These are phyloP conservation scores for Phytophthora sp. DNA, from an alignment of 352 stramenopile species.

Conservation along the genomic window DNA sequence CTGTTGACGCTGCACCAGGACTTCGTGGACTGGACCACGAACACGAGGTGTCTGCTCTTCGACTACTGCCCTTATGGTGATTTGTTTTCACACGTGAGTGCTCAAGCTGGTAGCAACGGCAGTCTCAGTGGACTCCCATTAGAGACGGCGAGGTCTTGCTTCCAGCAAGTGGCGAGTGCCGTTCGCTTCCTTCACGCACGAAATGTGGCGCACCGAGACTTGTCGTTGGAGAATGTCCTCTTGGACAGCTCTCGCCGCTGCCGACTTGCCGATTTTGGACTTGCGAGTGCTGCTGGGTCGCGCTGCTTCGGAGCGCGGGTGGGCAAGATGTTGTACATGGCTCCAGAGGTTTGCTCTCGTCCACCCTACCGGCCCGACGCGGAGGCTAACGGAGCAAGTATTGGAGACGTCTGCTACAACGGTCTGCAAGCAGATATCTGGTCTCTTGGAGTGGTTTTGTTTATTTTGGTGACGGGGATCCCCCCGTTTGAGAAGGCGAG, in stretches of 20 bases:
- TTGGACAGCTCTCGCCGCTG: constrained; percentile 50
- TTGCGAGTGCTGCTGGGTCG: constrained; percentile 45
- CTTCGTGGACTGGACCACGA: constrained; percentile 51
- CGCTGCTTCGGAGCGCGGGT: constrained; percentile 46
- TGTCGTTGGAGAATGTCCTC: constrained; percentile 75
- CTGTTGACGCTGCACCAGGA: constrained; percentile 55
- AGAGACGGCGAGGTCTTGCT: constrained; percentile 37
- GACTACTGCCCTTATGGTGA: constrained; percentile 69
- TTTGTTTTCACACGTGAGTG: constrained; percentile 48
- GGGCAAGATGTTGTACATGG: constrained; percentile 75
- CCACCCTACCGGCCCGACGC: constrained; percentile 1
- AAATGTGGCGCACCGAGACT: constrained; percentile 66
- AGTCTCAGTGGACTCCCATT: constrained; percentile 21
- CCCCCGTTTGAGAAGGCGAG: constrained; percentile 53
- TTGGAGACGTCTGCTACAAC: constrained; percentile 39
- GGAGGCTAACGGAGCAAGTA: background rate
- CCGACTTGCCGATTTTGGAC: constrained; percentile 61
- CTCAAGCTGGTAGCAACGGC: background rate
- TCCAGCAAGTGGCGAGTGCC: constrained; percentile 54
- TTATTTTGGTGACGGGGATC: constrained; percentile 61
- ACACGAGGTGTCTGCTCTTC: constrained; percentile 63
- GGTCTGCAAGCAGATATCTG: constrained; percentile 63
- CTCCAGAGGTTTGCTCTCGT: constrained; percentile 54
- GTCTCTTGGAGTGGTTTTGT: constrained; percentile 71
- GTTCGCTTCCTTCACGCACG: constrained; percentile 56